Evolutionary conservation across 2,329 filamentous ascomycete genomes (phyloP), one percentile per base, ranked within the genome.

Genomic region (Diaporthe australafricana): DNA sequence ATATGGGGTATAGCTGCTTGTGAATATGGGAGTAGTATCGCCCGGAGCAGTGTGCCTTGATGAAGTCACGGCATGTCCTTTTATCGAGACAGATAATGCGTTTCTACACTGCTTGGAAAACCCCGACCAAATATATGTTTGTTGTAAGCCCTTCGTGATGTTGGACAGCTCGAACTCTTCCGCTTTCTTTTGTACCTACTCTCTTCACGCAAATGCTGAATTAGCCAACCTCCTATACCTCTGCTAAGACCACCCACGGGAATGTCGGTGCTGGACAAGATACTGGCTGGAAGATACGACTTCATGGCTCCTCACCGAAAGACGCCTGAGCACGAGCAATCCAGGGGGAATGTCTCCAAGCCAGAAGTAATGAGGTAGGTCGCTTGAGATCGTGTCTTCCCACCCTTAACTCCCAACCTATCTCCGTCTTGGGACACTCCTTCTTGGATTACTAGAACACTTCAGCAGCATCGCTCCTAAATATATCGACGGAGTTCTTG

Each of bases 271-370:
- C 27, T 63, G 17, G 16, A 30, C 27, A 63, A 48, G 40, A 63
- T 63, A 3, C 42, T 63, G 25, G 57, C 57, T 25, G 57, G 57
- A 22, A 63, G 32, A 42, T 63, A 63, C 45, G 57, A 63, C 40
- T 63, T 63, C 20, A 63, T 47, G 57, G 57, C 40, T 63, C 42
- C 30, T 22, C 57, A 47, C 20, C 57, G 57, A 27, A 63, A 63
- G 42, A 16, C 57, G 16, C 17, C 57, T 5, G 57, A 63, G 3
- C 42, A 47, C 0, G 57, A 63, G 40, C 57, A 48, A 27, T 27
- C 35, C 12, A 42, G 4, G 32, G 42, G 27, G 16, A 16, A 32
- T 32, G 17, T n/a, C 3, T 5, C 2, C 25, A 47, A 40, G 40
- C 40, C 40, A 62, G 57, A 47, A 32, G 35, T 48, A 20, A 63